Conservation (phyloP, 2,329 filamentous ascomycete species). For the Nemania sp. region DNA sequence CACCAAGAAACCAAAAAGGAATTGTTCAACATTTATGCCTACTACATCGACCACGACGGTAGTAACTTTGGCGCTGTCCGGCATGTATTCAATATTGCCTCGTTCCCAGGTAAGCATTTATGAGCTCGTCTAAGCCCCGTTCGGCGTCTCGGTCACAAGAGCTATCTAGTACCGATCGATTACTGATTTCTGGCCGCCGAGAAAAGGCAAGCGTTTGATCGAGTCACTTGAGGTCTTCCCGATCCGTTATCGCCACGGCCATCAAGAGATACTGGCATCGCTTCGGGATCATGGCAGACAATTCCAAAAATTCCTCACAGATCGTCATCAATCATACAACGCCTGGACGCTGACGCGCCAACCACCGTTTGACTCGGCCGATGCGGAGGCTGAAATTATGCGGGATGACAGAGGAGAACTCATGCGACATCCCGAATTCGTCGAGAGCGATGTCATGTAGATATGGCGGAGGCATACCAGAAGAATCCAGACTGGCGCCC, state of each 20-base stretch:
- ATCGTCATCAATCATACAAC: conserved; percentile 46
- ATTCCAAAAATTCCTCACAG: conserved; percentile 41
- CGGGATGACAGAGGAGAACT: conserved; percentile 35
- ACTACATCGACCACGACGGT: conserved; percentile 50
- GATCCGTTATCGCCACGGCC: conserved; percentile 43
- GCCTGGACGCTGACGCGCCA: conserved; percentile 48
- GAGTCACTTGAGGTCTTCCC: conserved; percentile 45
- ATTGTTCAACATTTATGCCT: conserved; percentile 43
- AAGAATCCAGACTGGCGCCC: conserved; percentile 45
- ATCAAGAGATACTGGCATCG: conserved; percentile 41
- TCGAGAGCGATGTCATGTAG: conserved; percentile 50
- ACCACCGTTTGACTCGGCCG: conserved; percentile 36
- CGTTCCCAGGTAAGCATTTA: conserved; percentile 38
- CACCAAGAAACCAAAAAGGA: conserved; percentile 36
- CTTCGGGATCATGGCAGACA: conserved; percentile 40
- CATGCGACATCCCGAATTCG: conserved; percentile 44
- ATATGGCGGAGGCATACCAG: conserved; percentile 46
- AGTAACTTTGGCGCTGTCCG: conserved; percentile 44
- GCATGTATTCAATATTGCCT: conserved; percentile 43
- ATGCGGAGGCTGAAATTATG: conserved; percentile 41
- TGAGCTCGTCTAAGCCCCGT: not conserved
- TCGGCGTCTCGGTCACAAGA: not conserved
- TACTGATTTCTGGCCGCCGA: not conserved
- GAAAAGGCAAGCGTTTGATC: conserved; percentile 41
- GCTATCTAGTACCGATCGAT: not conserved